Percentiles rank a stretch among this genome's conserved stretches.
These are phyloP conservation scores for Wickerhamiella alocasiicola DNA, from an alignment of 805 yeast species.

Conservation along the genomic window DNA sequence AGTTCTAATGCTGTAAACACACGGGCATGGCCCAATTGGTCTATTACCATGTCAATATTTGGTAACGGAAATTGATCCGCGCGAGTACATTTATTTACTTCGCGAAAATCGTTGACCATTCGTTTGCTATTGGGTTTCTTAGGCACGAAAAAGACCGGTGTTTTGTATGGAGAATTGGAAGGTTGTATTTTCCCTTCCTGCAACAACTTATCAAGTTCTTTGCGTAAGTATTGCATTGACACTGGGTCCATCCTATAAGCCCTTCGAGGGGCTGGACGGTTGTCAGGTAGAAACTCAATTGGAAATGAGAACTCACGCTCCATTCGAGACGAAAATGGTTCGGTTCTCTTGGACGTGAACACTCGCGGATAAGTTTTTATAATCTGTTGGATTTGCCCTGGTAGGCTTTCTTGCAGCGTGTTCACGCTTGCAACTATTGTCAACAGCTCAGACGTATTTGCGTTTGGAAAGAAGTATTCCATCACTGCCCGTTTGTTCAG, in stretches of 20 bases:
- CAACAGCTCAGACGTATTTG: too few relatives aligned
- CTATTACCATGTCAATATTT: neutral
- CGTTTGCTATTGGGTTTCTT: neutral
- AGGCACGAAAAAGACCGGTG: conserved; percentile 3
- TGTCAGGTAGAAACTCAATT: neutral
- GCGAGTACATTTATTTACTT: neutral
- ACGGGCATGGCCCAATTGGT: neutral
- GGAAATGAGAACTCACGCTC: neutral
- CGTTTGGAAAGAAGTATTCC: too few relatives aligned
- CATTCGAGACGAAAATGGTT: neutral
- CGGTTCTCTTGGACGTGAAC: too few relatives aligned
- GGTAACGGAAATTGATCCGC: conserved; percentile 3
- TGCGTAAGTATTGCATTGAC: too few relatives aligned
- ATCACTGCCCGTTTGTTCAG: too few relatives aligned
- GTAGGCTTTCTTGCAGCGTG: too few relatives aligned
- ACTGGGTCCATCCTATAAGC: neutral
- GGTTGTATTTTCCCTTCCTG: neutral
- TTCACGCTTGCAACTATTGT: too few relatives aligned
- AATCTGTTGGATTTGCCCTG: too few relatives aligned
- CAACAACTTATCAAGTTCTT: neutral
- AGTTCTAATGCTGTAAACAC: neutral
- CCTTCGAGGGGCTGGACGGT: neutral
- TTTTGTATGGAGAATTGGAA: neutral
- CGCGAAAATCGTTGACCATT: conserved; percentile 3
- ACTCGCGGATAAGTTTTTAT: too few relatives aligned